Base-by-base conservation (phyloP, 164 flowering plant species). In the Vitis labrusca region DNA sequence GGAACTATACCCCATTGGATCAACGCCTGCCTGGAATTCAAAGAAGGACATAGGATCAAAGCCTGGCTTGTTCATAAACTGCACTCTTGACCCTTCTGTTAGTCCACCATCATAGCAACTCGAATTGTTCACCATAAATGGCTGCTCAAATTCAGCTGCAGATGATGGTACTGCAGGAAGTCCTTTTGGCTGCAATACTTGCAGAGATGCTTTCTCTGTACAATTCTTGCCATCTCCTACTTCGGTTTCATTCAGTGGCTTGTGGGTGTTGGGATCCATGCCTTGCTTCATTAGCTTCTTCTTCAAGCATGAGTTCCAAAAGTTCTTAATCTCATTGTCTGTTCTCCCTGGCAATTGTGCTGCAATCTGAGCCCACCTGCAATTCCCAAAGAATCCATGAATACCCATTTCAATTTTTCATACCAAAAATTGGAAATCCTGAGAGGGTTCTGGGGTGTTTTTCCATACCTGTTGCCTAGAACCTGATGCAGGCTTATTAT, bases 321-420 rank as follows among this genome's bases (percentile, higher is more conserved):
- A 86, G 75, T 93, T 93, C 74, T 93, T 93, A 0, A 93, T 87
- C 81, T 93, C 98, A 65, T 93, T 93, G 53, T 93, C 98, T 19
- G 98, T 93, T 84, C 98, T 85, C 53, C 98, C 98, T 0, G 98
- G 97, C 49, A 94, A 77, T 50, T 88, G 90, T 50, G 91, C 79
- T 16, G 98, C 93, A 66, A 94, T 94, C 69, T 90, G 97, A 68
- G 98, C 93, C 98, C 98, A 94, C 84, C 98, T 93, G 79, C 47
- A 74, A 63, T 64, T 52, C 23, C 23, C 63, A 47, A n/a, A 32
- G 56, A 14, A 23, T 12, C 48, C 14, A 49, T 17, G 32, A 71
- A 11, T 67, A 50, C 52, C 72, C 69, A 67, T 62, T 50, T 65
- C 47, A 13, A 59, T 30, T 48, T 57, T 48, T 17, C 9, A 59